A percentile compares a stretch with the other conserved stretches of the same genome.
Evolutionary conservation across 2,329 filamentous ascomycete genomes (phyloP).

Genomic region (Ophiostoma ulmi): DNA sequence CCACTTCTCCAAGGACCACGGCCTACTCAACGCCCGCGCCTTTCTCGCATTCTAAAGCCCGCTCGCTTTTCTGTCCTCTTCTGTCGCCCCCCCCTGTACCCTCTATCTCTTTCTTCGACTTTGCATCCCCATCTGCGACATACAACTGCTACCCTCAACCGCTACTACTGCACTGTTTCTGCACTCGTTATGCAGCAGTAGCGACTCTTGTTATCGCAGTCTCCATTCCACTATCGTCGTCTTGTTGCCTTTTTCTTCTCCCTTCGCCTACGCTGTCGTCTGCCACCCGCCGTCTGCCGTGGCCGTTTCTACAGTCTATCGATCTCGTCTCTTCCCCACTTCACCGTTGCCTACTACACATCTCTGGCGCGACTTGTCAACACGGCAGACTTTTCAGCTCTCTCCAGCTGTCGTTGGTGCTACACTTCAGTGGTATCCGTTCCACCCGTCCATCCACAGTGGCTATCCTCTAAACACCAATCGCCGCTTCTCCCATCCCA

Average conservation of each 20-base stretch:
- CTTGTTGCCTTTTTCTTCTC: not conserved
- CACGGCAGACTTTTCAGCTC: conserved; percentile 1
- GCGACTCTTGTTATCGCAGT: not conserved
- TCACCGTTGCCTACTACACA: not conserved
- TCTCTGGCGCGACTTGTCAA: not conserved
- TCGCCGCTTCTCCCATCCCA: not conserved
- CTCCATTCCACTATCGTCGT: not conserved
- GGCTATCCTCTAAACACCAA: not conserved
- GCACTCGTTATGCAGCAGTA: not conserved
- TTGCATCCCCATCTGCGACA: conserved; percentile 6
- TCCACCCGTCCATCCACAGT: not conserved
- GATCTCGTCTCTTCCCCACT: not conserved
- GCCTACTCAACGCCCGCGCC: not conserved
- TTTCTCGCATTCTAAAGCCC: not conserved
- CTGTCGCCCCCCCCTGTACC: not conserved
- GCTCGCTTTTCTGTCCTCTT: not conserved
- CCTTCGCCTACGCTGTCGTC: not conserved
- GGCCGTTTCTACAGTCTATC: not conserved
- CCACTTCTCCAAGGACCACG: conserved; percentile 1
- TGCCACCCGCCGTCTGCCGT: not conserved
- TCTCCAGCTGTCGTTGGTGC: not conserved
- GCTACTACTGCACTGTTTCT: not conserved
- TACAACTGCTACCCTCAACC: conserved; percentile 5
- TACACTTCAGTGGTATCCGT: not conserved
- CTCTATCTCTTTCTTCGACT: conserved; percentile 7